These are phyloP conservation scores for Powellomyces hirtus DNA, from an alignment of 192 early-diverging fungal genomes.

Conservation along the genomic window DNA sequence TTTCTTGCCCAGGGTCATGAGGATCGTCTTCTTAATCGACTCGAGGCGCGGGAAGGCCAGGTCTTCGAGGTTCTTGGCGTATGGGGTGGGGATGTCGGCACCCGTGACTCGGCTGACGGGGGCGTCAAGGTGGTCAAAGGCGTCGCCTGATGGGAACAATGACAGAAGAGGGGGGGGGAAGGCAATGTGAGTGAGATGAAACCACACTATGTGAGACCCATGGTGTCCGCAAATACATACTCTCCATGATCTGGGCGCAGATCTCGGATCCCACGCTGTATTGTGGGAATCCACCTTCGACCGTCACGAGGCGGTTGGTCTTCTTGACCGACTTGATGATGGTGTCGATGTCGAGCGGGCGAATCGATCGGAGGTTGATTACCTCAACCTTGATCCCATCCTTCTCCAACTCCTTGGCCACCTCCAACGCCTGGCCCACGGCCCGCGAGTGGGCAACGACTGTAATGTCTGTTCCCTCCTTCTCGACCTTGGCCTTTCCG, in stretches of 20 bases:
- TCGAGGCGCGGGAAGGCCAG: slow-evolving; percentile 80
- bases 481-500: slow-evolving; percentile 93
- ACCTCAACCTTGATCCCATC: slow-evolving; percentile 56
- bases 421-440: slow-evolving; percentile 81
- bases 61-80: slow-evolving; percentile 91
- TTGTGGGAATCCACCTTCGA: slow-evolving; percentile 93
- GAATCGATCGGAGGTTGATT: slow-evolving; percentile 97
- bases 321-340: slow-evolving; percentile 94
- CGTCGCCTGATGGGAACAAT: slow-evolving; percentile 58
- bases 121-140: slow-evolving; percentile 93
- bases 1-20: slow-evolving; percentile 60
- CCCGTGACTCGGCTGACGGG: slow-evolving; percentile 90
- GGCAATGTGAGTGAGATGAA: slow-evolving; percentile 1
- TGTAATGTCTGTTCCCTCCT: slow-evolving; percentile 73
- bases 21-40: slow-evolving; percentile 77
- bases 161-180: neutral
- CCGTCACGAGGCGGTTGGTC: slow-evolving; percentile 94
- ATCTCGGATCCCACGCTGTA: slow-evolving; percentile 96
- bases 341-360: slow-evolving; percentile 88
- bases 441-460: slow-evolving; percentile 91
- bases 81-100: slow-evolving; percentile 97
- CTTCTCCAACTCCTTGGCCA: slow-evolving; percentile 81
- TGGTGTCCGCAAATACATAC: slow-evolving; percentile 30
- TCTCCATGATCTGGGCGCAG: slow-evolving; percentile 95
- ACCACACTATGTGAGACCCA: neutral